These are phyloP conservation scores for Hyaloscypha bicolor DNA, from an alignment of 495 filamentous ascomycete genomes.

Conservation along the genomic window DNA sequence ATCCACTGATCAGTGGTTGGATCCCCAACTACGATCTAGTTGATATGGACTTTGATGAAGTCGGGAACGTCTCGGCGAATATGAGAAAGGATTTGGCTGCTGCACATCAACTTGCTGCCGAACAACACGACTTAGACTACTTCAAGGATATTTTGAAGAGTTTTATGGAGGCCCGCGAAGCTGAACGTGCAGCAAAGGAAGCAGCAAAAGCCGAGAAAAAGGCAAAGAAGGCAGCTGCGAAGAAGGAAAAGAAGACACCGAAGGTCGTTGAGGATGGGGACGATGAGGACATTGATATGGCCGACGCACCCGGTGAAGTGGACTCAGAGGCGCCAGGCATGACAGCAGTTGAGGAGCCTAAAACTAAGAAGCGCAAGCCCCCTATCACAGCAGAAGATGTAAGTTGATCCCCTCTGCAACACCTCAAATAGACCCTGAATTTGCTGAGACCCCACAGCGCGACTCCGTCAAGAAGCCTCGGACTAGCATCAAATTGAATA, in stretches of 20 bases:
- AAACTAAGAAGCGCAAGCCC: slow-evolving; percentile 74
- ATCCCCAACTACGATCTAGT: slow-evolving; percentile 77
- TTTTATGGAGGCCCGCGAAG: slow-evolving; percentile 63
- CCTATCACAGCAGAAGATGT: slow-evolving; percentile 51
- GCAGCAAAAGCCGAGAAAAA: slow-evolving; percentile 64
- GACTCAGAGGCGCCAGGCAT: slow-evolving; percentile 43
- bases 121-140: slow-evolving; percentile 68
- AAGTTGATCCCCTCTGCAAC: neutral
- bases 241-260: slow-evolving; percentile 36
- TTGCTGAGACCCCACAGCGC: slow-evolving; percentile 57
- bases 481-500: slow-evolving; percentile 63
- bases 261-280: slow-evolving; percentile 44
- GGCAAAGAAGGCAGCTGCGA: slow-evolving; percentile 46
- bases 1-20: slow-evolving; percentile 68
- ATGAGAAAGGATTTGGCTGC: slow-evolving; percentile 74
- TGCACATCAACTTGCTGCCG: slow-evolving; percentile 72
- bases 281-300: slow-evolving; percentile 76
- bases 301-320: slow-evolving; percentile 52
- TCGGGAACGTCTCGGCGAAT: slow-evolving; percentile 64
- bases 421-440: slow-evolving; percentile 40
- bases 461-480: slow-evolving; percentile 60
- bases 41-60: slow-evolving; percentile 69
- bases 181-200: slow-evolving; percentile 57
- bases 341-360: slow-evolving; percentile 59
- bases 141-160: slow-evolving; percentile 77